Evolutionary conservation across 306 rosid species (phyloP), one percentile per base, ranked within the genome.

Genomic region (Begonia loranthoides): DNA sequence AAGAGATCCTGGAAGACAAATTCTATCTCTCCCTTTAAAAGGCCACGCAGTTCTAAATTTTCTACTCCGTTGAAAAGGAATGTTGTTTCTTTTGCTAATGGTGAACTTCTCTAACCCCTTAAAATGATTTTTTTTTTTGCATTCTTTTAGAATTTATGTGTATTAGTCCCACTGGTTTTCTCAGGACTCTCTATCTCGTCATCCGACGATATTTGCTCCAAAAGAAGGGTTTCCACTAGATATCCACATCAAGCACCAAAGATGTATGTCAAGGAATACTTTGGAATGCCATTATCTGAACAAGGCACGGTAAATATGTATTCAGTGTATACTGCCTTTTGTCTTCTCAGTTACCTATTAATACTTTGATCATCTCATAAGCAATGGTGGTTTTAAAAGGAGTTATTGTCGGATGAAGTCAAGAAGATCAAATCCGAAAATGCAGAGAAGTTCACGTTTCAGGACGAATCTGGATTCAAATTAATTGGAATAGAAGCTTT

Each of bases 1-100:
- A 77, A 86, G 79, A 82, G 73, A 66, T 61, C 74, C 11, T 71
- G 87, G 65, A 63, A 63, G 60, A 65, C 67, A 63, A 63, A 17
- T 58, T 71, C 68, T 17, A 49, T 57, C 61, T 79, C 97, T 76
- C 76, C 95, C 28, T 89, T 89, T 57, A 89, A 85, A 78, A 80
- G 40, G 75, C 97, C 94, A 39, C 95, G 95, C 12, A 63, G 49
- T 52, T 73, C 79, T 53, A 72, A 80, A 39, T 63, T 59, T 63
- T 59, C 80, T 47, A 64, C 73, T 15, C 79, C 79, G 51, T 61
- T 66, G 55, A 81, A 70, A 44, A 66, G 48, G 59, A 68, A 68
- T 64, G 68, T 59, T 51, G 45, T 71, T 57, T 21, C 45, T 13
- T 46, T 59, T 60, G 57, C 71, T 49, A 71, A 60, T 28, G 89